These are phyloP conservation scores for Solanum chiquidenum DNA, from an alignment of 257 asterid species.

Conservation along the genomic window DNA sequence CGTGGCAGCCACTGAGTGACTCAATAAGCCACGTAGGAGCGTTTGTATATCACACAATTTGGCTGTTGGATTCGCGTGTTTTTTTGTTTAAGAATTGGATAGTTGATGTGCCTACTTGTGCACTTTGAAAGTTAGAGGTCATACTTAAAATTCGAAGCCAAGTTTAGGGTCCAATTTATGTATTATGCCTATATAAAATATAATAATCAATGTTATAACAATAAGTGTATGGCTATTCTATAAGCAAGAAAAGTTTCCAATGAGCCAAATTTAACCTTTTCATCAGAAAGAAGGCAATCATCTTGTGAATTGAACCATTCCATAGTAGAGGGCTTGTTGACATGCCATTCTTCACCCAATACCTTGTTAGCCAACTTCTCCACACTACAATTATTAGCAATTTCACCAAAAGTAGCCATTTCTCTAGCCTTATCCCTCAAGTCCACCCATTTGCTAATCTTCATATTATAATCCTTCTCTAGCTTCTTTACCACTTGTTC, in stretches of 20 bases:
- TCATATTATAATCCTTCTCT: background rate
- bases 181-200: too few species aligned
- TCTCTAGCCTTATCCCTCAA: background rate
- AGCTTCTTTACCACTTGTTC: background rate
- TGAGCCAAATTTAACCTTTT: background rate
- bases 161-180: too few species aligned
- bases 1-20: too few species aligned
- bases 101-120: too few species aligned
- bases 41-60: too few species aligned
- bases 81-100: too few species aligned
- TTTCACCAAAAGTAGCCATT: background rate
- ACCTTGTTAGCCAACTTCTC: background rate
- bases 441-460: background rate
- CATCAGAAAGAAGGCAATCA: background rate
- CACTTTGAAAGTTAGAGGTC: too few species aligned
- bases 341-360: background rate
- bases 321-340: background rate
- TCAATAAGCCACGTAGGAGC: too few species aligned
- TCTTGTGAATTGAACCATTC: background rate
- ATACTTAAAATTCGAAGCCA: too few species aligned
- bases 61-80: too few species aligned
- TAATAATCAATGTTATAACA: too few species aligned
- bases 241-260: background rate
- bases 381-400: background rate
- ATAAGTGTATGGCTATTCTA: too few species aligned